Evolutionary conservation across 176 grass and related monocot species (phyloP).

Genomic region (Hsuehochloa calcarea): DNA sequence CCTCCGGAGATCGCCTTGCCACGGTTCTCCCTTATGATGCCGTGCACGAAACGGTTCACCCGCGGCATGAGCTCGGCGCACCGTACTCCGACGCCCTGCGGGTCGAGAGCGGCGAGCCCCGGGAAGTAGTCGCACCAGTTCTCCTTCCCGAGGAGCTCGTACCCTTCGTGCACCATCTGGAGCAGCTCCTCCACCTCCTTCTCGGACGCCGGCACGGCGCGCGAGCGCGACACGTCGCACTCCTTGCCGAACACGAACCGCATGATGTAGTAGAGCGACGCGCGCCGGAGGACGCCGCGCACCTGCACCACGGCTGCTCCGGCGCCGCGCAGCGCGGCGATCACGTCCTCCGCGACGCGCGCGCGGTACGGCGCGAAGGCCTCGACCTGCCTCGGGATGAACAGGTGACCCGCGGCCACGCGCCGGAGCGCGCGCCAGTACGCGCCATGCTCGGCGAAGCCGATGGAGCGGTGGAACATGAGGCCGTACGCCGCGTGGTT

Average conservation of each 20-base stretch:
- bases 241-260: constrained; percentile 76
- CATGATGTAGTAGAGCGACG: constrained; percentile 87
- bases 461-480: constrained; percentile 91
- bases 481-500: constrained; percentile 86
- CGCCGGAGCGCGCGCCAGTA: constrained; percentile 74
- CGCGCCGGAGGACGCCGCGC: constrained; percentile 57
- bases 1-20: background rate
- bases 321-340: constrained; percentile 28
- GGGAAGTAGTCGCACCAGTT: constrained; percentile 93
- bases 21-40: constrained; percentile 60
- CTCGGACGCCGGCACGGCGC: background rate
- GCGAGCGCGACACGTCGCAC: constrained; percentile 50
- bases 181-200: constrained; percentile 59
- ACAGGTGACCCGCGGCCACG: constrained; percentile 58
- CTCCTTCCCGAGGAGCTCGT: constrained; percentile 68
- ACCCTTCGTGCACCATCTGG: constrained; percentile 76
- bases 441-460: constrained; percentile 74
- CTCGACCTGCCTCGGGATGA: constrained; percentile 68
- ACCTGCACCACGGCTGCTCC: constrained; percentile 27
- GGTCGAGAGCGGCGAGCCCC: constrained; percentile 59
- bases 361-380: constrained; percentile 61
- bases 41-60: constrained; percentile 66
- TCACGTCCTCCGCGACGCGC: constrained; percentile 38
- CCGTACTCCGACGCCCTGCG: constrained; percentile 53
- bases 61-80: constrained; percentile 70